Base-by-base conservation (phyloP, 2,329 filamentous ascomycete genomes). In the Fusarium xyrophilum region DNA sequence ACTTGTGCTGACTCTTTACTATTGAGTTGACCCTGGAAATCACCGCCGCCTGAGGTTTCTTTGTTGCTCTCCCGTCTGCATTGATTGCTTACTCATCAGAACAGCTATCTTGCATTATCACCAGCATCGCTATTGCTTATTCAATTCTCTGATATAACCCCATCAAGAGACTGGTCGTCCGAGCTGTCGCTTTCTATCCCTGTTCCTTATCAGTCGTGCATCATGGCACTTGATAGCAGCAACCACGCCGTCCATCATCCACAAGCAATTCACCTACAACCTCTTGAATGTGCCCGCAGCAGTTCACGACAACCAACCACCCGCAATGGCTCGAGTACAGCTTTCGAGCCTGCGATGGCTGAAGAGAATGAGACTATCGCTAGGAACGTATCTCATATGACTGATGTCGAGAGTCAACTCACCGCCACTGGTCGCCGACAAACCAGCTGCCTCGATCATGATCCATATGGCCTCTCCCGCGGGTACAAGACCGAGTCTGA, bases 391-490 rank as follows among this genome's bases (percentile, higher is more conserved):
- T 76, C 78, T 19, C 75, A 77, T 43, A 67, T 74, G 23, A 77
- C 75, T 23, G 85, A 87, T 53, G 79, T 86, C 44, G 86, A 88
- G 76, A 81, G 79, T 68, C 84, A 85, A 70, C 71, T 77, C 36
- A 79, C 79, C 2, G 69, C 75, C 19, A 69, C 63, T 17, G 75
- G 75, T 32, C 71, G 70, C 38, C 73, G 83, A 43, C 82, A 82
- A 39, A 79, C 60, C 35, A 69, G 70, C 36, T 56, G 84, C 23
- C 78, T 79, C 28, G 88, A 89, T 69, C 91, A 88, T 74, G 95
- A 98, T 73, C 95, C 95, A 0, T 96, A 93, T 79, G 88, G 89
- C 56, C 88, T 98, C 7, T 88, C 91, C 2, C 86, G 87, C 5
- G 89, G 88, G 56, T 87, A 96, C 77, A 98, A 97, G 81, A 89